Percentiles rank a stretch among this genome's conserved stretches.
phyloP scores from a whole-genome alignment of 139 green algal genomes.

The Spirogloea muscicola region DNA sequence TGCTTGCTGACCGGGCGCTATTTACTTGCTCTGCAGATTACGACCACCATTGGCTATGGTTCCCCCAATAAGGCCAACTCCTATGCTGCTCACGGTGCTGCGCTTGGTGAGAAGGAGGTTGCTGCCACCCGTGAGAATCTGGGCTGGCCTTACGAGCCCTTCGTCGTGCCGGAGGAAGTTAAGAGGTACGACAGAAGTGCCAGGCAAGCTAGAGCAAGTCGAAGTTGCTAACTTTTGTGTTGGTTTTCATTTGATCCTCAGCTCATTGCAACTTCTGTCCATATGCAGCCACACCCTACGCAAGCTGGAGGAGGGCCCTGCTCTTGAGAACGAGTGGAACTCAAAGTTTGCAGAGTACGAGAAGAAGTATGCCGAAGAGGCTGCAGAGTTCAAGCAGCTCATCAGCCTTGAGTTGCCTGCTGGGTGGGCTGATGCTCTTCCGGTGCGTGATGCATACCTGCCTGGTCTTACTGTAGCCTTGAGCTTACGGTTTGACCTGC shows the following conservation, averaged over 20 bases:
- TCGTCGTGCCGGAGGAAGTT: slow-evolving; percentile 86
- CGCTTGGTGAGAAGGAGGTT: slow-evolving; percentile 92
- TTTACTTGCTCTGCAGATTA: slow-evolving; percentile 52
- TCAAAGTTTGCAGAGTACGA: slow-evolving; percentile 56
- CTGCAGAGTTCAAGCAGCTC: slow-evolving; percentile 71
- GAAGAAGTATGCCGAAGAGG: slow-evolving; percentile 71
- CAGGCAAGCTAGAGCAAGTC: too few relatives aligned
- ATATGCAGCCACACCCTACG: slow-evolving; percentile 14
- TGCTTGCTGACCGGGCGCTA: neutral
- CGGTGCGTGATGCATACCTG: slow-evolving; percentile 41
- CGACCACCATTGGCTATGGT: slow-evolving; percentile 97
- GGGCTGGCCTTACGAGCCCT: slow-evolving; percentile 84
- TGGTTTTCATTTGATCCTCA: too few relatives aligned
- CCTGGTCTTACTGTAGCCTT: neutral
- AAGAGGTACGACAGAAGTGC: slow-evolving; percentile 45
- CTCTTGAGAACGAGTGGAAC: slow-evolving; percentile 72
- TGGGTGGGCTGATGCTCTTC: slow-evolving; percentile 77
- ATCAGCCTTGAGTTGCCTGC: slow-evolving; percentile 70
- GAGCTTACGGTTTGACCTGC: neutral
- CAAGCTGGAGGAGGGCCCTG: slow-evolving; percentile 57
- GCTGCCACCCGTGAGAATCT: slow-evolving; percentile 89
- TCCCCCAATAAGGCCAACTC: slow-evolving; percentile 98
- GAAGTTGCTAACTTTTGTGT: too few relatives aligned
- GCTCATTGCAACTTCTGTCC: too few relatives aligned
- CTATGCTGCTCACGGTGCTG: slow-evolving; percentile 93